These are phyloP conservation scores for Alnus rubra DNA, from an alignment of 306 rosid species.

Conservation along the genomic window DNA sequence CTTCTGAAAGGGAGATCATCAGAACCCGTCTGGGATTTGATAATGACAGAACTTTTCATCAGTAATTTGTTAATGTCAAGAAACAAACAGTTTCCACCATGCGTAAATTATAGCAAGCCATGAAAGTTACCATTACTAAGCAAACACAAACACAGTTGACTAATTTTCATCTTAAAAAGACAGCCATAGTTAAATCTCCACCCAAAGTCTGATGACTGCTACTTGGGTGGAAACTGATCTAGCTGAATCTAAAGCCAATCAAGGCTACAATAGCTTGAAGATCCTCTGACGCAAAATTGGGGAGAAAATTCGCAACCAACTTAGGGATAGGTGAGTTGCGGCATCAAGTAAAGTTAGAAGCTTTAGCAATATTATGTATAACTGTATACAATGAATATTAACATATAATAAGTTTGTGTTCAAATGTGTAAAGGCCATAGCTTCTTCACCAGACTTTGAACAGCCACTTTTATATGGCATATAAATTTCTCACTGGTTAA, in stretches of 20 bases:
- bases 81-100: constrained; percentile 5
- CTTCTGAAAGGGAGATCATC: constrained; percentile 81
- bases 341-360: neutral
- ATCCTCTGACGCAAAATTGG: neutral
- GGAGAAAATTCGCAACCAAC: neutral
- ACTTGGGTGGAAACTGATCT: neutral
- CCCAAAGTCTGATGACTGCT: neutral
- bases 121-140: neutral
- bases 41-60: constrained; percentile 17
- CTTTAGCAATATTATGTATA: neutral
- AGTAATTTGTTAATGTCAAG: constrained; percentile 26
- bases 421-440: neutral
- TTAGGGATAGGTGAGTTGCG: neutral
- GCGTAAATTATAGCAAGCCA: constrained; percentile 20
- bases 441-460: neutral
- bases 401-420: neutral
- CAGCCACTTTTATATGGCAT: neutral
- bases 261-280: constrained; percentile 1
- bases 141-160: neutral
- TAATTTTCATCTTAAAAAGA: neutral
- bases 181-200: neutral
- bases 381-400: neutral
- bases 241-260: neutral
- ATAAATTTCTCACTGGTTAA: neutral
- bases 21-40: constrained; percentile 71